Evolutionary conservation across 768 basidiomycete species (phyloP), one percentile per base, ranked within the genome.

Genomic region (Clitopilus passeckerianus): DNA sequence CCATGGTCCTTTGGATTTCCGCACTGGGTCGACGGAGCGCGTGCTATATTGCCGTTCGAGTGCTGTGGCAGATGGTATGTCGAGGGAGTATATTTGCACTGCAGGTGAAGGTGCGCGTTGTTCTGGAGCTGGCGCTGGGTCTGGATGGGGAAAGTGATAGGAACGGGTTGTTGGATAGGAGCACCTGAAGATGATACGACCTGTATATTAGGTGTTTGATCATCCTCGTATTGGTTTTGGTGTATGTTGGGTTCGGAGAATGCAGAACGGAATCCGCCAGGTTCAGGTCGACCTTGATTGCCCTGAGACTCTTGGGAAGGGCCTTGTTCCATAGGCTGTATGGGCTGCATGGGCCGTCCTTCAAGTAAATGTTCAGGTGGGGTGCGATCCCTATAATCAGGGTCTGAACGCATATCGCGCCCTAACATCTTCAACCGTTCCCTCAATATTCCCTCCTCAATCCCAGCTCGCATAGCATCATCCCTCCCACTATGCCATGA

Each of bases 11-110:
- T 72, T 66, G 24, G 65, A 58, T n/a, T 64, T 61, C 8, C 53
- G 59, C 35, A 65, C 57, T 15, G 53, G 53, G n/a, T 68, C 65
- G 20, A n/a, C 46, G 20, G 46, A 50, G 34, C 65, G 66, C n/a
- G 63, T 59, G 22, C 33, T 64, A 22, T 59, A 57, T 27, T 67
- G 63, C 41, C 61, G 66, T 35, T 68, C 67, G 6, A 75, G 56
- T 57, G 72, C 65, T 3, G 70, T 64, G 15, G 66, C 63, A 7
- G 73, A 61, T 9, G 76, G 74, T 37, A 79, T 71, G 6, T 71
- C 66, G 34, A 77, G 57, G 9, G 63, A 41, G 59, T 72, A 77
- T 34, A 62, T 56, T 57, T 72, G 61, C 6, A 74, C 53, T 15
- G 68, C 59, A 33, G 75, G 68, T 1, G 70, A 68, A 9, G 43